phyloP scores from a whole-genome alignment of 306 rosid species.

The Vigna trinervia region DNA sequence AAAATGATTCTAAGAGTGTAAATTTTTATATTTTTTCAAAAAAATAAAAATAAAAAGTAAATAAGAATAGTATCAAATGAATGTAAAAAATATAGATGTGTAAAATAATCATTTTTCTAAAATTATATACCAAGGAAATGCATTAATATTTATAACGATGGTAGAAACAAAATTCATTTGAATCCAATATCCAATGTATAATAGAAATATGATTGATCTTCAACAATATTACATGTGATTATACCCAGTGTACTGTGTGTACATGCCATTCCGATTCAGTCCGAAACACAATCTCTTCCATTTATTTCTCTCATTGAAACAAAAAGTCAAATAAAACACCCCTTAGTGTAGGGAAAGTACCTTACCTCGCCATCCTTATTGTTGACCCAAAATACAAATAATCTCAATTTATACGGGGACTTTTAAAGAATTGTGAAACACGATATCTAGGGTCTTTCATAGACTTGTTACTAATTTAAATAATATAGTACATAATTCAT shows the following conservation, averaged over 20 bases:
- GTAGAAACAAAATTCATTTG: conserved; percentile 9
- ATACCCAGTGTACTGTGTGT: background rate
- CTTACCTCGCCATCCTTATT: background rate
- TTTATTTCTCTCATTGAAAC: background rate
- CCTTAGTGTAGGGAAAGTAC: conserved; percentile 10
- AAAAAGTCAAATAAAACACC: conserved; percentile 21
- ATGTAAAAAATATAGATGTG: too few species aligned
- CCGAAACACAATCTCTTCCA: conserved; percentile 23
- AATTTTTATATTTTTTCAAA: too few species aligned
- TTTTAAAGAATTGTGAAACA: background rate
- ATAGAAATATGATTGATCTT: background rate
- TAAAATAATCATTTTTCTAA: background rate
- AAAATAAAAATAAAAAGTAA: too few species aligned
- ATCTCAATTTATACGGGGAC: background rate
- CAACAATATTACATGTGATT: conserved; percentile 5
- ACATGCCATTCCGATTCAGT: conserved; percentile 14
- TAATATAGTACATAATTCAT: background rate
- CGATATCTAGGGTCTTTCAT: background rate
- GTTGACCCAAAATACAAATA: background rate
- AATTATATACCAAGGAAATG: background rate
- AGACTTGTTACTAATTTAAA: background rate
- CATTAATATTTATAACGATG: background rate
- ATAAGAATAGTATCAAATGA: too few species aligned
- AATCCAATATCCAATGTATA: background rate
- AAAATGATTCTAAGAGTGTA: too few species aligned